Base-by-base conservation (phyloP, 345 rosid species). In the Dipteronia sinensis region DNA sequence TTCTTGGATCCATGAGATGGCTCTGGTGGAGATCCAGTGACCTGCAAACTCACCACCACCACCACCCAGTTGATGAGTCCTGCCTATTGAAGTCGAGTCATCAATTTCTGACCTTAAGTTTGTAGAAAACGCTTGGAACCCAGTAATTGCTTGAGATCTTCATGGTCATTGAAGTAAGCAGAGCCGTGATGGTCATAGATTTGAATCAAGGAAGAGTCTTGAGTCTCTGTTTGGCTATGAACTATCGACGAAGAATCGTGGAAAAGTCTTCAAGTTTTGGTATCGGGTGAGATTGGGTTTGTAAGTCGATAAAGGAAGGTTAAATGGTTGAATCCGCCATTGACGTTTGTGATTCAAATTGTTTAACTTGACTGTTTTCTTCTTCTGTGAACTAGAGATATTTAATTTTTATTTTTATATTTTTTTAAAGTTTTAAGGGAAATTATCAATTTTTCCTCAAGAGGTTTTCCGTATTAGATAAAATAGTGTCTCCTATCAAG, bases 201-300 rank as follows among this genome's bases (percentile, higher is more conserved):
- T 75, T 92, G 94, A 51, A 97, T 91, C 55, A 92, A 78, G 55
- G 97, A 91, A 12, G 98, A 91, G 86, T 94, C 98, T 69, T 90
- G 94, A n/a, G 98, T 89, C 19, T 93, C 94, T 7, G 95, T 89
- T 83, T 89, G 94, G 82, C 91, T 87, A 23, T 93, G 90, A 49
- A 90, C 93, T 34, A 87, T 78, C 0, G 97, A 87, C 3, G 94
- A 87, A 19, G 91, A 88, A 51, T 92, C 99, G 0, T 93, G 47
- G 92, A 84, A 83, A 96, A 96, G 71, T 95, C 99, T 74, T 93
- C 99, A 3, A 95, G 99, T 55, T 95, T 95, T 0, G 99, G 98
- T 58, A 78, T 82, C 38, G 86, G 89, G 17, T 87, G 92, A 38
- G 80, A 65, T 20, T 86, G 92, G 49, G 81, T 78, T 51, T 84